These are phyloP conservation scores for Calocybe indica DNA, from an alignment of 768 basidiomycete species.

Conservation along the genomic window DNA sequence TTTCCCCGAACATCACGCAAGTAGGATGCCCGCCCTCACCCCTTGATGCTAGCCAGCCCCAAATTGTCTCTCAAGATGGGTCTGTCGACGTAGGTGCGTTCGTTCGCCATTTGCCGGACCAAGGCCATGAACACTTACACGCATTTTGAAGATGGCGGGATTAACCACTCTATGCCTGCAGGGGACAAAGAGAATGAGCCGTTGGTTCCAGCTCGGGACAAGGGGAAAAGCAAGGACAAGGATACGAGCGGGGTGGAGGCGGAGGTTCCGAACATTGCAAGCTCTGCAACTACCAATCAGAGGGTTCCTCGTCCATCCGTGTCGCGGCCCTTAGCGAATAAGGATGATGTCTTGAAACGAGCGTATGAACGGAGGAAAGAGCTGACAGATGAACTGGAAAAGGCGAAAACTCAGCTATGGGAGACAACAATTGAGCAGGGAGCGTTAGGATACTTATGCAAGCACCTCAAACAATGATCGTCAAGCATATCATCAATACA, in stretches of 20 bases:
- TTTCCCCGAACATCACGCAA: constrained; percentile 23
- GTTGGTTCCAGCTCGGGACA: not conserved
- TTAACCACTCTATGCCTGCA: too few relatives aligned
- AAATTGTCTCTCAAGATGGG: constrained; percentile 1
- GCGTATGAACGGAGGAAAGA: constrained; percentile 49
- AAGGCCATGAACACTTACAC: constrained; percentile 5
- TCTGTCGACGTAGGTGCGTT: too few relatives aligned
- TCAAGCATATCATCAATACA: not conserved
- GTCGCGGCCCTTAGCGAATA: constrained; percentile 15
- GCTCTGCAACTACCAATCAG: not conserved
- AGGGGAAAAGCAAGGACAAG: constrained; percentile 23
- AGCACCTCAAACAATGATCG: constrained; percentile 5
- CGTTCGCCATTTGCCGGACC: too few relatives aligned
- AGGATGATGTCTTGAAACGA: constrained; percentile 40
- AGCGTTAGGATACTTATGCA: constrained; percentile 45
- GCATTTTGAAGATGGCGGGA: not conserved
- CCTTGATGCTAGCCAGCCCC: too few relatives aligned
- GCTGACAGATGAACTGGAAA: constrained; percentile 49
- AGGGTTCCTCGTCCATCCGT: not conserved
- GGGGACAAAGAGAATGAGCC: not conserved
- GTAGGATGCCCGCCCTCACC: too few relatives aligned
- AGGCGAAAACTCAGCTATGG: constrained; percentile 65
- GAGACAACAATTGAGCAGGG: constrained; percentile 68
- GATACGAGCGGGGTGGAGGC: constrained; percentile 4
- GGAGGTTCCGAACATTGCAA: not conserved